Conservation (phyloP, 768 basidiomycete species). For the Coprinopsis cinerea region DNA sequence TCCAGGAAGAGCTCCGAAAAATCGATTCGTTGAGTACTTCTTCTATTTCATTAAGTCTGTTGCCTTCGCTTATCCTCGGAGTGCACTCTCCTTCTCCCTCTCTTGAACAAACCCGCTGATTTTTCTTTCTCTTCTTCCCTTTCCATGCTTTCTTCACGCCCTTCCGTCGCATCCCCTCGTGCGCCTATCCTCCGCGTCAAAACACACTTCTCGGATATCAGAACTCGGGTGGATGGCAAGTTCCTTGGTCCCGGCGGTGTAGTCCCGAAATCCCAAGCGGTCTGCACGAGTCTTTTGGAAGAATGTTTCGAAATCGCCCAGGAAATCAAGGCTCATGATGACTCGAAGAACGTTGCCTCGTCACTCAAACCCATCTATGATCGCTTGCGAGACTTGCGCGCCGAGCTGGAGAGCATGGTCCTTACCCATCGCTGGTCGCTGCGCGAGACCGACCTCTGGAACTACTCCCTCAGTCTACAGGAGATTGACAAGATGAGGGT, state of each 20-base stretch:
- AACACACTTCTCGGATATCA: conserved; percentile 21
- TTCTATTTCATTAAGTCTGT: conserved; percentile 29
- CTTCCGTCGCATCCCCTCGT: neutral
- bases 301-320: conserved; percentile 95
- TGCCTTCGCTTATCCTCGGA: conserved; percentile 20
- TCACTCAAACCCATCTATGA: conserved; percentile 92
- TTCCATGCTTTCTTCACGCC: neutral
- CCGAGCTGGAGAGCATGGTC: conserved; percentile 85
- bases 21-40: conserved; percentile 87
- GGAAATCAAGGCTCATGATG: conserved; percentile 91
- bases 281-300: conserved; percentile 89
- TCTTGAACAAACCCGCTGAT: conserved; percentile 4
- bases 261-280: conserved; percentile 86
- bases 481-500: conserved; percentile 97
- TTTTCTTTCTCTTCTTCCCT: conserved; percentile 8
- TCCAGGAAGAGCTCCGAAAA: conserved; percentile 88
- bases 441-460: conserved; percentile 89
- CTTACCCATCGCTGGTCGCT: conserved; percentile 97
- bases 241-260: conserved; percentile 88
- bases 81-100: conserved; percentile 14
- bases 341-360: conserved; percentile 79
- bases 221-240: conserved; percentile 92
- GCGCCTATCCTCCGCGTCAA: neutral
- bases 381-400: conserved; percentile 76
- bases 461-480: conserved; percentile 87